phyloP scores from a whole-genome alignment of 2,329 filamentous ascomycete species.

The Fusarium mundagurra region DNA sequence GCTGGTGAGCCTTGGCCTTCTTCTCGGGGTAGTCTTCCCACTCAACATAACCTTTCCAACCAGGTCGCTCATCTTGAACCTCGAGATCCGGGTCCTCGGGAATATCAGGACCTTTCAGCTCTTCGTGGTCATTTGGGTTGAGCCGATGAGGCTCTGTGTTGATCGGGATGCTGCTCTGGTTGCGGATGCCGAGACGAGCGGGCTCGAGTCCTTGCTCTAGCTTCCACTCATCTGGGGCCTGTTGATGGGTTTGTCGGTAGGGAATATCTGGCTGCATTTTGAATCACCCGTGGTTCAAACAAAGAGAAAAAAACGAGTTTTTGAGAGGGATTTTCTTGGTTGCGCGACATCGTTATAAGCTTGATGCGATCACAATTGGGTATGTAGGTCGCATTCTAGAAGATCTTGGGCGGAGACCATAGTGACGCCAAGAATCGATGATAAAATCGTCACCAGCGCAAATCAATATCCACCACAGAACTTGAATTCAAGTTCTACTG shows the following conservation, averaged over 20 bases:
- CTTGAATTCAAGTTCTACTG: background rate
- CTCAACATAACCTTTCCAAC: conserved; percentile 66
- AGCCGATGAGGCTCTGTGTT: background rate
- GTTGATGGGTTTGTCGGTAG: background rate
- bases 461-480: background rate
- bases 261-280: background rate
- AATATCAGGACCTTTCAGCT: background rate
- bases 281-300: fast-evolving
- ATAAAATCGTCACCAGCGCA: background rate
- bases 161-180: conserved; percentile 7
- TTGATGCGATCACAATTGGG: background rate
- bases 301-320: too few species aligned
- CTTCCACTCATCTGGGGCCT: conserved; percentile 59
- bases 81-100: conserved; percentile 48
- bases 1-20: conserved; percentile 66
- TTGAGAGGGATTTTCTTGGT: fast-evolving
- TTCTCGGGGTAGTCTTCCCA: conserved; percentile 77
- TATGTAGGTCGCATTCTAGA: background rate
- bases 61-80: conserved; percentile 42
- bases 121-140: background rate
- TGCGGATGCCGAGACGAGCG: conserved; percentile 43
- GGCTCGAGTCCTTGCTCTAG: conserved; percentile 60
- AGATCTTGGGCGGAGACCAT: background rate
- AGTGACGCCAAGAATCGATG: conserved; percentile 2
- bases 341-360: background rate